A percentile compares a stretch with the other conserved stretches of the same genome.
phyloP scores from a whole-genome alignment of 2,329 filamentous ascomycete genomes.

The Chrysoporthe cubensis region DNA sequence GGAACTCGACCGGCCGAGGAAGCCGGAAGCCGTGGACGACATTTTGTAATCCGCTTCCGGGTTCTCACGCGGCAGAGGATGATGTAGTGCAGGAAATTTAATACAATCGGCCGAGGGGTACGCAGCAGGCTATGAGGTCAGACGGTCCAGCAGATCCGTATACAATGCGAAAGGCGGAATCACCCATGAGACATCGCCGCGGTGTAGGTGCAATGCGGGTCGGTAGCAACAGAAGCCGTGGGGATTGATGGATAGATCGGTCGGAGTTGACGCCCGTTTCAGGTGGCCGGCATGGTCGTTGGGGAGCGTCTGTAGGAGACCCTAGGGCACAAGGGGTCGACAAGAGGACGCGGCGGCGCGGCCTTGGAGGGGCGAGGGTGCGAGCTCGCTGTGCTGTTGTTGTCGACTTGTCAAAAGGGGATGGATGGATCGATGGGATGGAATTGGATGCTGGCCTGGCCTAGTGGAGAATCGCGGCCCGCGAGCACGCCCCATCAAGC shows the following conservation, averaged over 20 bases:
- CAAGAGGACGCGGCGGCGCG: constrained; percentile 15
- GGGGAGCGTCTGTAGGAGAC: neutral
- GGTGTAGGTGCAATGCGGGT: neutral
- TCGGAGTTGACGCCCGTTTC: constrained; percentile 12
- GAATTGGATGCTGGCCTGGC: constrained; percentile 4
- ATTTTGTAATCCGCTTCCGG: constrained; percentile 44
- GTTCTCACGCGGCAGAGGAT: neutral
- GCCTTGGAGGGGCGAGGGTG: neutral
- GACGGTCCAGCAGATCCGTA: constrained; percentile 26
- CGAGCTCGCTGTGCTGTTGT: constrained; percentile 16
- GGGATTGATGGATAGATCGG: neutral
- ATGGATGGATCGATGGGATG: constrained; percentile 20
- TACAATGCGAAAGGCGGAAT: constrained; percentile 23
- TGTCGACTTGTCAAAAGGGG: constrained; percentile 26
- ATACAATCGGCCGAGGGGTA: neutral
- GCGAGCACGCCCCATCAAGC: constrained; percentile 14
- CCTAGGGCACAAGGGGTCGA: neutral
- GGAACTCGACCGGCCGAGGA: constrained; percentile 67
- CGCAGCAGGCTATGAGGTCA: neutral
- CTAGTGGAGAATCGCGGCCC: constrained; percentile 25
- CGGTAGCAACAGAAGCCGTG: neutral
- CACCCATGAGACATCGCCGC: constrained; percentile 27
- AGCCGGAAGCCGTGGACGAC: constrained; percentile 62
- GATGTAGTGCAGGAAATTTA: neutral
- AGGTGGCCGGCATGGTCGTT: constrained; percentile 22